Conservation (phyloP, 2,329 filamentous ascomycete genomes). For the Ophiostoma piceae region DNA sequence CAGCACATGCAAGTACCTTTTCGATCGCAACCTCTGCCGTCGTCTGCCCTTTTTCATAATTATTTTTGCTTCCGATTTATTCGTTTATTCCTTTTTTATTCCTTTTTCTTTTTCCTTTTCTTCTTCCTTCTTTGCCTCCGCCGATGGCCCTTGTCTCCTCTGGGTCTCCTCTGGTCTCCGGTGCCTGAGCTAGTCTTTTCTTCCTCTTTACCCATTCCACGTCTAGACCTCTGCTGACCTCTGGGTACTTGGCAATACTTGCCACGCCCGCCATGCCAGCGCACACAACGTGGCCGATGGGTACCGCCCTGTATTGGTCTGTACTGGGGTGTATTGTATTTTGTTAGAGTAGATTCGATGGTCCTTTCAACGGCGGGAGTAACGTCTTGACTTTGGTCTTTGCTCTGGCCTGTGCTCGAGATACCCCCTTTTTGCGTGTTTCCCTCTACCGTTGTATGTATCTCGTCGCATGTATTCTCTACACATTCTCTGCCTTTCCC, state of each 20-base stretch:
- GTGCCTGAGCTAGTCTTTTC: not conserved
- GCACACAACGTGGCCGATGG: conserved; percentile 1
- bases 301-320: not conserved
- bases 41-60: not conserved
- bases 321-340: no score
- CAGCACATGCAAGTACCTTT: not conserved
- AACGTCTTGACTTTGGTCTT: not conserved
- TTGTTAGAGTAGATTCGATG: no score
- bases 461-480: not conserved
- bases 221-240: not conserved
- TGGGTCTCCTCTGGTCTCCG: not conserved
- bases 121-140: not conserved
- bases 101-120: not conserved
- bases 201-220: not conserved
- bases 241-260: not conserved
- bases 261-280: not conserved
- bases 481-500: not conserved
- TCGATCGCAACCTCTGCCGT: not conserved
- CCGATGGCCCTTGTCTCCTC: not conserved
- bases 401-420: no score
- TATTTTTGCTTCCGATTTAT: not conserved
- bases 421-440: conserved; percentile 4
- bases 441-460: not conserved
- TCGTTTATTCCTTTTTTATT: not conserved
- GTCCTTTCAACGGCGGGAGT: not conserved